A percentile compares a stretch with the other conserved stretches of the same genome.
phyloP scores from a whole-genome alignment of 2,329 filamentous ascomycete genomes.

The Diaporthe humulicola region DNA sequence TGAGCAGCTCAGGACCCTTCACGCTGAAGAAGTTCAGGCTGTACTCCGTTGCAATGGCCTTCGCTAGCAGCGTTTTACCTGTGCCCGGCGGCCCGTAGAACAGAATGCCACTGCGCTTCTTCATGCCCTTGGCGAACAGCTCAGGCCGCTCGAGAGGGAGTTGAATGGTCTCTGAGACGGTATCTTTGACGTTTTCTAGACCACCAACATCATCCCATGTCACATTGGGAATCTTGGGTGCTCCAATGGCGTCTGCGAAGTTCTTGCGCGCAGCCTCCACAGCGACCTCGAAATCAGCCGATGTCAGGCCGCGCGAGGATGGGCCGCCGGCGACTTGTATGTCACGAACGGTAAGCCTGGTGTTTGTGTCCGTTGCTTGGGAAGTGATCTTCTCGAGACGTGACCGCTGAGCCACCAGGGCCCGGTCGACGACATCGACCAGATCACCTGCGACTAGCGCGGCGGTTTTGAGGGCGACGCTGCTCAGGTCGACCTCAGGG shows the following conservation, averaged over 20 bases:
- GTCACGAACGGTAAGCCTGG: conserved; percentile 78
- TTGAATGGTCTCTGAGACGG: conserved; percentile 97
- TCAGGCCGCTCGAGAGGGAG: conserved; percentile 91
- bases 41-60: conserved; percentile 94
- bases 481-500: conserved; percentile 84
- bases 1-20: conserved; percentile 90
- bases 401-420: conserved; percentile 80
- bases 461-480: conserved; percentile 93
- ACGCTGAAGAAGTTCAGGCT: conserved; percentile 95
- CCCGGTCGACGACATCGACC: conserved; percentile 93
- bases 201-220: conserved; percentile 97
- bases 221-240: conserved; percentile 97
- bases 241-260: conserved; percentile 96
- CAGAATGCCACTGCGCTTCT: conserved; percentile 93
- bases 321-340: conserved; percentile 90
- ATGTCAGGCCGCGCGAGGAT: conserved; percentile 81
- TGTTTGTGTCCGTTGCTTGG: conserved; percentile 52
- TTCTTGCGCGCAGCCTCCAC: conserved; percentile 97
- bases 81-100: conserved; percentile 94
- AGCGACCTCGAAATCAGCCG: conserved; percentile 89
- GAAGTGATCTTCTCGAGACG: conserved; percentile 80
- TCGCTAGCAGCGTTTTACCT: conserved; percentile 91
- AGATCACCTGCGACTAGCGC: conserved; percentile 95
- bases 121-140: conserved; percentile 96
- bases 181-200: conserved; percentile 92